These are phyloP conservation scores for Helichrysum umbraculigerum DNA, from an alignment of 129 eudicot species.

Conservation along the genomic window DNA sequence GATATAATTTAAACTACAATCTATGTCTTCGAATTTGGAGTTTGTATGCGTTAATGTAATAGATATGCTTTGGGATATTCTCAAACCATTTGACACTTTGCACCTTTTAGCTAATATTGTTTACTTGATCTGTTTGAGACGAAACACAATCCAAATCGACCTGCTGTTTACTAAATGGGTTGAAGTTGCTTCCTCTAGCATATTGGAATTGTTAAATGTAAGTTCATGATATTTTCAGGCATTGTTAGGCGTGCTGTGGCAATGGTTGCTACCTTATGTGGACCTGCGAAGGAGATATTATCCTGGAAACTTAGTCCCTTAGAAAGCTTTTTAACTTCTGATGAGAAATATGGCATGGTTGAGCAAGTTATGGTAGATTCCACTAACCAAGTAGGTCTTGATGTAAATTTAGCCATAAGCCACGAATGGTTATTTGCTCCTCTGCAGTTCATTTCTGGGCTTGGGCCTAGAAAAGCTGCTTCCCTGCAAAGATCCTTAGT, in stretches of 20 bases:
- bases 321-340: slow-evolving; percentile 82
- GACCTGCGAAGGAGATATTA: slow-evolving; percentile 79
- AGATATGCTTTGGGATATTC: neutral
- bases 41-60: neutral
- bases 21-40: neutral
- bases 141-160: neutral
- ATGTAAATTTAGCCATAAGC: slow-evolving; percentile 78
- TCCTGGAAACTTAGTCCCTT: slow-evolving; percentile 85
- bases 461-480: slow-evolving; percentile 96
- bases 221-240: slow-evolving; percentile 40
- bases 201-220: neutral
- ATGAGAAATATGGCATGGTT: slow-evolving; percentile 88
- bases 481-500: slow-evolving; percentile 77
- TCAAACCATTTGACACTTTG: neutral
- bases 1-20: neutral
- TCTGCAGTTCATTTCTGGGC: slow-evolving; percentile 88
- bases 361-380: slow-evolving; percentile 98
- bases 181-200: neutral
- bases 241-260: slow-evolving; percentile 94
- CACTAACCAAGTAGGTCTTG: slow-evolving; percentile 93
- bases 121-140: neutral
- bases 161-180: neutral
- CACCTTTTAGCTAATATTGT: neutral
- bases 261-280: slow-evolving; percentile 93
- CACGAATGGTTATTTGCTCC: slow-evolving; percentile 98